Conservation (phyloP, 371 early-diverging fungal genomes). For the Circinella minor region DNA sequence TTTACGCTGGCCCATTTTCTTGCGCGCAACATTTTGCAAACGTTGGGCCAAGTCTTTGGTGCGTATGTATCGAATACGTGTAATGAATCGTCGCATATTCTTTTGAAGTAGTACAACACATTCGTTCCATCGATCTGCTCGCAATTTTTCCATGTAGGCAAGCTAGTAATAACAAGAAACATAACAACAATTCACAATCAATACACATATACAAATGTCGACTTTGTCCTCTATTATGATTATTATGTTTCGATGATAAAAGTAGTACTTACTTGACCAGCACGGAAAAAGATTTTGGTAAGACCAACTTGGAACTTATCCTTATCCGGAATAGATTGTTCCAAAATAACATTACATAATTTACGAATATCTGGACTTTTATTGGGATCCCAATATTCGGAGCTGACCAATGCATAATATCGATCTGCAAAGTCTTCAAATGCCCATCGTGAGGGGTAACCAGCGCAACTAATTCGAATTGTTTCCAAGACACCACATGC, state of each 20-base stretch:
- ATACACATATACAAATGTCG: too few species aligned
- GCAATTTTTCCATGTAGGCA: slow-evolving; percentile 89
- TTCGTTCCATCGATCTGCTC: slow-evolving; percentile 79
- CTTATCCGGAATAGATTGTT: slow-evolving; percentile 67
- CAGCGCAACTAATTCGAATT: slow-evolving; percentile 98
- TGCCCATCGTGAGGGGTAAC: slow-evolving; percentile 95
- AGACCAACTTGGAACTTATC: slow-evolving; percentile 96
- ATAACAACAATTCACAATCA: neutral
- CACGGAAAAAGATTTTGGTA: slow-evolving; percentile 99
- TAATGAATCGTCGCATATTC: slow-evolving; percentile 80
- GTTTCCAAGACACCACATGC: slow-evolving; percentile 99
- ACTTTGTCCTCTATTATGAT: too few species aligned
- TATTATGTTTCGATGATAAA: too few species aligned
- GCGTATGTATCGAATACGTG: slow-evolving; percentile 70
- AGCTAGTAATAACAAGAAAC: slow-evolving; percentile 41
- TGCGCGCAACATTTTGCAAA: slow-evolving; percentile 70
- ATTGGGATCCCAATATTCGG: slow-evolving; percentile 70
- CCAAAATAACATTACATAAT: slow-evolving; percentile 71
- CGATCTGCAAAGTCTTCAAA: slow-evolving; percentile 91
- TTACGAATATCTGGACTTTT: slow-evolving; percentile 54
- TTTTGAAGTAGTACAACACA: slow-evolving; percentile 90
- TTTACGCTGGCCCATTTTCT: slow-evolving; percentile 61
- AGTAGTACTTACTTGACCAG: slow-evolving; percentile 68
- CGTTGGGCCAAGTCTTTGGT: slow-evolving; percentile 59
- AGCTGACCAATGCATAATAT: slow-evolving; percentile 88